Percentiles rank a stretch among this genome's conserved stretches.
Evolutionary conservation across 164 flowering plant genomes (phyloP).

Genomic region (Tinospora cordifolia): DNA sequence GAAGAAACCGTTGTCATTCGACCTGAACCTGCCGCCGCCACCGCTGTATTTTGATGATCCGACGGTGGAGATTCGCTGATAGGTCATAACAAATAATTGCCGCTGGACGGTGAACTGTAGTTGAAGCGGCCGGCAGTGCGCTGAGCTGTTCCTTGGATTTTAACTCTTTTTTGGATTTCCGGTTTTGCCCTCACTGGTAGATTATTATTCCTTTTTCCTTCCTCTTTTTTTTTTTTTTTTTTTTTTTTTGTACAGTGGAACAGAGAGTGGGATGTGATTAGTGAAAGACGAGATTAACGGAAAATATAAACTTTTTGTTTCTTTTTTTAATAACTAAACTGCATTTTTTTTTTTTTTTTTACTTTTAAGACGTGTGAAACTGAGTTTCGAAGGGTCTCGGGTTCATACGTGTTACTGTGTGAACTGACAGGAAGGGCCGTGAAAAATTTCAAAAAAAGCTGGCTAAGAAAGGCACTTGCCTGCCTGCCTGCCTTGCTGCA

Average conservation of each 20-base stretch:
- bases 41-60: slow-evolving; percentile 23
- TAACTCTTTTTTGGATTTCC: background rate
- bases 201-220: background rate
- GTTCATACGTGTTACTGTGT: no score
- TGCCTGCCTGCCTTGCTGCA: no score
- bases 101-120: background rate
- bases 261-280: background rate
- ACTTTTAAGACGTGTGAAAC: no score
- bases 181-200: background rate
- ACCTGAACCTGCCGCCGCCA: slow-evolving; percentile 50
- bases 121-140: background rate
- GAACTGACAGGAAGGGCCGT: no score
- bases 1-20: slow-evolving; percentile 44
- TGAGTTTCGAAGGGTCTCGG: no score
- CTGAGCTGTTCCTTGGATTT: background rate
- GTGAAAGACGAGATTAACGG: no score
- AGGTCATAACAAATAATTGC: background rate
- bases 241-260: background rate
- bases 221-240: no score
- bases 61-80: background rate
- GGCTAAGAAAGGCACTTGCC: no score
- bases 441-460: no score
- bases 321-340: no score
- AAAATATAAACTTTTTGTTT: no score
- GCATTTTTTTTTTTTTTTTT: no score